A percentile compares a stretch with the other conserved stretches of the same genome.
These are phyloP conservation scores for Aspergillus avenaceus DNA, from an alignment of 495 filamentous ascomycete genomes.

Conservation along the genomic window DNA sequence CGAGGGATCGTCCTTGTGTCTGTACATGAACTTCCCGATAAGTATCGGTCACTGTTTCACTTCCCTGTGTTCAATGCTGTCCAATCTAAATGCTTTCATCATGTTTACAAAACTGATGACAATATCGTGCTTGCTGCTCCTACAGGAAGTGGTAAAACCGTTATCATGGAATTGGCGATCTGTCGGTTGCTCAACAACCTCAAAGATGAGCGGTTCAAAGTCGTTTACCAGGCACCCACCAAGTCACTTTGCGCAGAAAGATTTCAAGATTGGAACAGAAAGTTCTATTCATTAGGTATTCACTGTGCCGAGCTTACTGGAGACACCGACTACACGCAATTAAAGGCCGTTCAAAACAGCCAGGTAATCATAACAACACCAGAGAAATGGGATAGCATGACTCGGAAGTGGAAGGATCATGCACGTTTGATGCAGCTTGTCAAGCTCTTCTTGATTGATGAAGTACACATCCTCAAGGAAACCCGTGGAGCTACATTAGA, in stretches of 20 bases:
- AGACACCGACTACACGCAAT: slow-evolving; percentile 74
- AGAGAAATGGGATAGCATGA: slow-evolving; percentile 98
- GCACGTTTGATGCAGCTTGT: slow-evolving; percentile 77
- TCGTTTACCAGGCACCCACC: slow-evolving; percentile 92
- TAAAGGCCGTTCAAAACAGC: slow-evolving; percentile 71
- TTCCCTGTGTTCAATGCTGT: slow-evolving; percentile 87
- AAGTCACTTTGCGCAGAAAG: slow-evolving; percentile 89
- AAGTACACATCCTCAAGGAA: slow-evolving; percentile 94
- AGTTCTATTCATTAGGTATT: slow-evolving; percentile 72
- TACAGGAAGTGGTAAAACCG: slow-evolving; percentile 93
- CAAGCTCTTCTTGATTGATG: slow-evolving; percentile 90
- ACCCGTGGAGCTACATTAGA: slow-evolving; percentile 85
- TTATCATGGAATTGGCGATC: slow-evolving; percentile 85
- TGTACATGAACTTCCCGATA: slow-evolving; percentile 71
- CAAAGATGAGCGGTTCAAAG: slow-evolving; percentile 72
- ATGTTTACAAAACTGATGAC: slow-evolving; percentile 67
- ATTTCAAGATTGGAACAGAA: slow-evolving; percentile 77
- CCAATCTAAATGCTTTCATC: slow-evolving; percentile 80
- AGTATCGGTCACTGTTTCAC: slow-evolving; percentile 69
- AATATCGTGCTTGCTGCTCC: slow-evolving; percentile 89
- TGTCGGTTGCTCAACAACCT: slow-evolving; percentile 66
- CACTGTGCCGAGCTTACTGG: slow-evolving; percentile 86
- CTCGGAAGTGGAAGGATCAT: slow-evolving; percentile 93
- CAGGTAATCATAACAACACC: slow-evolving; percentile 95
- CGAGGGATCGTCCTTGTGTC: slow-evolving; percentile 73